These are phyloP conservation scores for Cytospora paraplurivora DNA, from an alignment of 2,329 filamentous ascomycete genomes.

Conservation along the genomic window DNA sequence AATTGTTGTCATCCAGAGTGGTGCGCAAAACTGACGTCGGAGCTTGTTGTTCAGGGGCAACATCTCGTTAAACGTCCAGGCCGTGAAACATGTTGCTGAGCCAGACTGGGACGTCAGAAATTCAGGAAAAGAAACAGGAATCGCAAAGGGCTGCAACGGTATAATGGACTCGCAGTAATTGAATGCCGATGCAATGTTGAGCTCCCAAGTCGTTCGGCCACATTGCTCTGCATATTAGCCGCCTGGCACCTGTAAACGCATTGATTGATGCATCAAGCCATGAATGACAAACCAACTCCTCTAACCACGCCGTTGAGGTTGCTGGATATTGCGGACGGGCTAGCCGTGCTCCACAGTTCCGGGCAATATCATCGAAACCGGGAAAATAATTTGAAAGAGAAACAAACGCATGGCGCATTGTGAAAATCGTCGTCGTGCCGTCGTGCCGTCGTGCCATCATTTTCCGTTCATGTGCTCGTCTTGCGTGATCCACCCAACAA, in stretches of 20 bases:
- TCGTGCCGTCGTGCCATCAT: background rate
- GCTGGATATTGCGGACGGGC: background rate
- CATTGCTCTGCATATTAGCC: too few species aligned
- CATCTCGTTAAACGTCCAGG: background rate
- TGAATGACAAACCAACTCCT: background rate
- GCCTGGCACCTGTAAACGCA: background rate
- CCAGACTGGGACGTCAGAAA: background rate
- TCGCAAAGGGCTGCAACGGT: background rate
- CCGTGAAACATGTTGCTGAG: background rate
- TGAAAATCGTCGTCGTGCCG: background rate
- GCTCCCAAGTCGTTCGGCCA: background rate
- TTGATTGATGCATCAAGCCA: background rate
- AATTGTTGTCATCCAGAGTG: background rate
- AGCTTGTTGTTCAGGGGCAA: background rate
- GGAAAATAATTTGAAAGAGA: background rate
- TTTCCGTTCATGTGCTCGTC: background rate
- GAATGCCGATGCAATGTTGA: background rate
- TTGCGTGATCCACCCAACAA: slow-evolving; percentile 13
- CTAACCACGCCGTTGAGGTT: background rate
- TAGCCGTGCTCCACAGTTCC: too few species aligned
- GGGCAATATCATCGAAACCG: background rate
- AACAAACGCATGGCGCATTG: background rate
- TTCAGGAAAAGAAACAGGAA: background rate
- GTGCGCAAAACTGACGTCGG: background rate
- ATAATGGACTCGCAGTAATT: background rate